These are phyloP conservation scores for Trichodelitschia bisporula DNA, from an alignment of 495 filamentous ascomycete species.

Conservation along the genomic window DNA sequence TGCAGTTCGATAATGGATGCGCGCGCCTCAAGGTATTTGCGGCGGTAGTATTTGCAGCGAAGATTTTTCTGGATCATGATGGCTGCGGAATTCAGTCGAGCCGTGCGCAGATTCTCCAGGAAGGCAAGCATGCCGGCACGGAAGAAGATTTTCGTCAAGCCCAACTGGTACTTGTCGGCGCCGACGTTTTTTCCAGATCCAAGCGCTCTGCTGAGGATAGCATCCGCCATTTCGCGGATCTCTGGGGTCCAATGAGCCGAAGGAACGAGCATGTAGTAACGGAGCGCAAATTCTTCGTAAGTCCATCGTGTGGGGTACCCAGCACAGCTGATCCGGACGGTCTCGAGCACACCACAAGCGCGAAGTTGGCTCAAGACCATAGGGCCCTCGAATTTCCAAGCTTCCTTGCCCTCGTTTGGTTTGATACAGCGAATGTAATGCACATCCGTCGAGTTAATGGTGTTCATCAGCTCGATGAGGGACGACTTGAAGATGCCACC, in stretches of 20 bases:
- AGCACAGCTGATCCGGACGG: constrained; percentile 90
- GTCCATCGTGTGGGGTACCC: constrained; percentile 98
- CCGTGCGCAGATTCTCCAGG: constrained; percentile 80
- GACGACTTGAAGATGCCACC: constrained; percentile 98
- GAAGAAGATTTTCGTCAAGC: constrained; percentile 97
- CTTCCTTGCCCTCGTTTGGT: constrained; percentile 87
- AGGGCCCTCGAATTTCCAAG: constrained; percentile 96
- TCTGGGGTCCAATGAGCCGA: constrained; percentile 81
- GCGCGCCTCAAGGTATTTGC: constrained; percentile 71
- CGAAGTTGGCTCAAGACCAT: constrained; percentile 97
- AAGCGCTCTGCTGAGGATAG: constrained; percentile 75
- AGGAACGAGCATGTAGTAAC: constrained; percentile 96
- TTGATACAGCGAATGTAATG: constrained; percentile 99
- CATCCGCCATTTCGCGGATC: constrained; percentile 78
- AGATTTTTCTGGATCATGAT: constrained; percentile 99
- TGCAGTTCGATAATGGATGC: constrained; percentile 61
- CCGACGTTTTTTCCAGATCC: constrained; percentile 52
- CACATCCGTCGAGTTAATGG: constrained; percentile 92
- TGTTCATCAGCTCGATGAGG: constrained; percentile 91
- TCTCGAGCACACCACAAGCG: constrained; percentile 97
- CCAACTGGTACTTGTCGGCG: constrained; percentile 85
- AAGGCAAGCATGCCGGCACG: constrained; percentile 96
- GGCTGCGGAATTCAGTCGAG: constrained; percentile 74
- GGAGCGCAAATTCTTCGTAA: constrained; percentile 91
- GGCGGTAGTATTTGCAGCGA: constrained; percentile 79